A percentile compares a stretch with the other conserved stretches of the same genome.
Conservation (phyloP, 73 alveolate species). For the Paramecium octaurelia region DNA sequence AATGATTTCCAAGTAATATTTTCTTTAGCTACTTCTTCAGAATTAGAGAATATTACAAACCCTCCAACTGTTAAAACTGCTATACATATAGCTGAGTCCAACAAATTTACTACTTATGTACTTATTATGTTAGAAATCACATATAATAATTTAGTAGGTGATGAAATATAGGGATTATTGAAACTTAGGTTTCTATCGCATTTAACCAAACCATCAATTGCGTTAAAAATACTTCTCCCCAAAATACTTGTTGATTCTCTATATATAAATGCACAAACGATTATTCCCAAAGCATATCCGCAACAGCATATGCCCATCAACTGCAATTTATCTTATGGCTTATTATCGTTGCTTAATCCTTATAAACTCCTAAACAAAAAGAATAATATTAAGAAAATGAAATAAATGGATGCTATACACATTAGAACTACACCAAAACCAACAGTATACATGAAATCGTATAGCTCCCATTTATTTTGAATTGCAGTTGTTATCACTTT, state of each 20-base stretch:
- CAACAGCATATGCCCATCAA: constrained; percentile 13
- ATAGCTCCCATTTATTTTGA: background rate
- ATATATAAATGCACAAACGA: constrained; percentile 26
- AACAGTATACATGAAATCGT: background rate
- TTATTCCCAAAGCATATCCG: constrained; percentile 36
- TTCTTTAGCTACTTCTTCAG: constrained; percentile 44
- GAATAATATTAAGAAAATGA: constrained; percentile 13
- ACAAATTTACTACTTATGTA: background rate
- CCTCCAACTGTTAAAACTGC: constrained; percentile 33
- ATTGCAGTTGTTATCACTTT: background rate
- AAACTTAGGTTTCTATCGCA: constrained; percentile 23
- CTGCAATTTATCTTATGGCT: constrained; percentile 16
- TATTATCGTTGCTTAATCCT: background rate
- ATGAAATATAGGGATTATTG: constrained; percentile 13
- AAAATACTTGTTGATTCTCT: constrained; percentile 25
- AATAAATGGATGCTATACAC: background rate
- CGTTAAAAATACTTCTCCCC: background rate
- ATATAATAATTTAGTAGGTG: constrained; percentile 37
- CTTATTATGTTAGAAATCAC: background rate
- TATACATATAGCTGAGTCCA: constrained; percentile 30
- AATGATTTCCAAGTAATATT: constrained; percentile 35
- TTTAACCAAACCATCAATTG: constrained; percentile 29
- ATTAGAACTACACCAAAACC: constrained; percentile 4
- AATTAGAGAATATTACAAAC: constrained; percentile 6
- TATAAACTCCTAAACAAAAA: background rate